phyloP scores from a whole-genome alignment of 148 eudicot genomes.

The Fagopyrum tataricum region DNA sequence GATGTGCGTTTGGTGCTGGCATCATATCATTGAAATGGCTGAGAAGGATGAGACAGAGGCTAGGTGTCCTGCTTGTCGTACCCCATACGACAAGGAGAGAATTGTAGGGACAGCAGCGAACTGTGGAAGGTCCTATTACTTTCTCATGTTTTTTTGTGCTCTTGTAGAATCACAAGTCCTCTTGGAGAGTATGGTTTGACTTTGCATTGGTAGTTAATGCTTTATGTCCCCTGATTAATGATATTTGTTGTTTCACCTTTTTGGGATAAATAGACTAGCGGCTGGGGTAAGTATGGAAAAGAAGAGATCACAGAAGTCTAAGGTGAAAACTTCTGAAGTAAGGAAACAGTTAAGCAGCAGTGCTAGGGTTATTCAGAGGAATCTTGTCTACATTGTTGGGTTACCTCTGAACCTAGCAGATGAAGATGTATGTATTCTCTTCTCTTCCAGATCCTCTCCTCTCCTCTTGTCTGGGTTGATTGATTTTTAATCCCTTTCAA shows the following conservation, averaged over 20 bases:
- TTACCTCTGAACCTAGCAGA: constrained; percentile 84
- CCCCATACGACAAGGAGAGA: constrained; percentile 84
- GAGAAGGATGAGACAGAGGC: constrained; percentile 91
- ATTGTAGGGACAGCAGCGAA: constrained; percentile 71
- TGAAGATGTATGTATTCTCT: constrained; percentile 59
- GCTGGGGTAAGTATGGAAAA: constrained; percentile 71
- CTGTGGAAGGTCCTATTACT: constrained; percentile 54
- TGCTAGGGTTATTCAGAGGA: constrained; percentile 88
- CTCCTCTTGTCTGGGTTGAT: constrained; percentile 9
- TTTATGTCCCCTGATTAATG: neutral
- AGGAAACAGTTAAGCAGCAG: constrained; percentile 74
- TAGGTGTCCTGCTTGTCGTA: constrained; percentile 95
- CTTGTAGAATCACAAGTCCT: neutral
- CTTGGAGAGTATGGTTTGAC: neutral
- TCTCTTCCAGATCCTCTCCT: neutral
- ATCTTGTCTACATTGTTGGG: constrained; percentile 92
- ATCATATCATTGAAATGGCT: constrained; percentile 97
- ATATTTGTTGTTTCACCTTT: neutral
- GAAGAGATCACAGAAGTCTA: constrained; percentile 66
- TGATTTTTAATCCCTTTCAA: neutral
- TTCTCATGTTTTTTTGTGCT: neutral
- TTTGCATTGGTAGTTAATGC: neutral
- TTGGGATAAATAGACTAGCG: constrained; percentile 43
- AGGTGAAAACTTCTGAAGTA: constrained; percentile 59
- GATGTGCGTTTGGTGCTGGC: constrained; percentile 99